These are phyloP conservation scores for Achaetomium macrosporum DNA, from an alignment of 2,329 filamentous ascomycete genomes.

Conservation along the genomic window DNA sequence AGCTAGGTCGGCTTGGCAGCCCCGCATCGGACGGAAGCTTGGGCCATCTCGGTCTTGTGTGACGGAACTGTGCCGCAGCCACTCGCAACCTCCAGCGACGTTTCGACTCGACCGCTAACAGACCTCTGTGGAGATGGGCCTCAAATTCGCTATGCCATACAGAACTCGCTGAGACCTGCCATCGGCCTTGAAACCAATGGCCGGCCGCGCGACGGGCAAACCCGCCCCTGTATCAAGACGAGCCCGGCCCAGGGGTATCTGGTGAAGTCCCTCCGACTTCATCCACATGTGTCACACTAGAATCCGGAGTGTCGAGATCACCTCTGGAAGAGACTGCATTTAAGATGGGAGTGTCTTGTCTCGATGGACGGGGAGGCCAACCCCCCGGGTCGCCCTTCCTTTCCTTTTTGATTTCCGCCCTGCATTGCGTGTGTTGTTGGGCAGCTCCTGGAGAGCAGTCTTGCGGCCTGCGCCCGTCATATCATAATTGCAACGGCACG, in stretches of 20 bases:
- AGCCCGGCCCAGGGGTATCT: background rate
- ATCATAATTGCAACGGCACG: background rate
- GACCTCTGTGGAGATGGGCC: background rate
- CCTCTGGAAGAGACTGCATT: too few relatives aligned
- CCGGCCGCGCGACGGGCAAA: background rate
- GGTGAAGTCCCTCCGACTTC: too few relatives aligned
- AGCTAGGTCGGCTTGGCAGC: slow-evolving; percentile 1
- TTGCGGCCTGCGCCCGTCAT: too few relatives aligned
- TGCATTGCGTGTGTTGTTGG: too few relatives aligned
- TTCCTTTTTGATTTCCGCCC: background rate
- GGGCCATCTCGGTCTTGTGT: background rate
- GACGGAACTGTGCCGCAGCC: background rate
- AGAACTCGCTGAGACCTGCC: background rate
- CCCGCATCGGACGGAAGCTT: background rate
- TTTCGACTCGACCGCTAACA: slow-evolving; percentile 6
- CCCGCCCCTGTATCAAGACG: background rate
- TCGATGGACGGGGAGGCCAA: too few relatives aligned
- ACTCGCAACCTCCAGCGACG: background rate
- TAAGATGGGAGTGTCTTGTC: background rate
- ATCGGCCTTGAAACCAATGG: slow-evolving; percentile 1
- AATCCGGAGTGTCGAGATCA: background rate
- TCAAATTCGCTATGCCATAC: background rate
- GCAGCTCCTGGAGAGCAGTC: too few relatives aligned
- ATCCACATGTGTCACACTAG: too few relatives aligned
- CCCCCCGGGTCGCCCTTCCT: background rate